Percentiles rank a stretch among this genome's conserved stretches.
phyloP scores from a whole-genome alignment of 768 basidiomycete genomes.

The Erythrobasidium yunnanense region DNA sequence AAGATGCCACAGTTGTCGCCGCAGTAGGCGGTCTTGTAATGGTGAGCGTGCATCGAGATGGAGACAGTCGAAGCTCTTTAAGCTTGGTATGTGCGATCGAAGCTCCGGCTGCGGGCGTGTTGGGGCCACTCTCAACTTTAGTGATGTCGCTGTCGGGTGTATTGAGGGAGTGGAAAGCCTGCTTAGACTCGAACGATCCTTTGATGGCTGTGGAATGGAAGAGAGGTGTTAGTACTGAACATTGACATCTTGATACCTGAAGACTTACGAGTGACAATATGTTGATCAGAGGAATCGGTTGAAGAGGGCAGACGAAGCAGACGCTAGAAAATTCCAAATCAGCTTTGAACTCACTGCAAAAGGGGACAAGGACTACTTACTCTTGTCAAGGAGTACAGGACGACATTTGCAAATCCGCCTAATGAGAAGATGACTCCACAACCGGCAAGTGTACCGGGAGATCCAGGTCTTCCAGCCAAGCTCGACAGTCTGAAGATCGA shows the following conservation, averaged over 20 bases:
- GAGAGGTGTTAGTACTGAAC: too few relatives aligned
- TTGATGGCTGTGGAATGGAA: too few relatives aligned
- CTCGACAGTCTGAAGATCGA: conserved; percentile 21
- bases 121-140: not conserved
- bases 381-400: conserved; percentile 12
- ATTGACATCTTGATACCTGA: too few relatives aligned
- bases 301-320: too few relatives aligned
- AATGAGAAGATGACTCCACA: conserved; percentile 17
- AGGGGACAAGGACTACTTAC: not conserved
- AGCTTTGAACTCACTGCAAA: not conserved
- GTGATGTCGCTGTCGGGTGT: not conserved
- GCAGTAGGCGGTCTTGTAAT: too few relatives aligned
- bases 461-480: conserved; percentile 13
- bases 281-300: too few relatives aligned
- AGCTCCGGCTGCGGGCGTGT: not conserved
- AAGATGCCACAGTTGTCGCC: too few relatives aligned
- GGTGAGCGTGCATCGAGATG: not conserved
- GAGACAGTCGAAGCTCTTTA: not conserved
- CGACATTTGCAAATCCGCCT: conserved; percentile 18
- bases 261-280: too few relatives aligned
- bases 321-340: not conserved
- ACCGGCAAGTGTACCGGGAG: conserved; percentile 6
- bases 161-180: too few relatives aligned
- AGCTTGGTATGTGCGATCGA: not conserved
- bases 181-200: too few relatives aligned